Conservation (phyloP, 1,284 basidiomycete genomes). For the Papiliotrema laurentii region DNA sequence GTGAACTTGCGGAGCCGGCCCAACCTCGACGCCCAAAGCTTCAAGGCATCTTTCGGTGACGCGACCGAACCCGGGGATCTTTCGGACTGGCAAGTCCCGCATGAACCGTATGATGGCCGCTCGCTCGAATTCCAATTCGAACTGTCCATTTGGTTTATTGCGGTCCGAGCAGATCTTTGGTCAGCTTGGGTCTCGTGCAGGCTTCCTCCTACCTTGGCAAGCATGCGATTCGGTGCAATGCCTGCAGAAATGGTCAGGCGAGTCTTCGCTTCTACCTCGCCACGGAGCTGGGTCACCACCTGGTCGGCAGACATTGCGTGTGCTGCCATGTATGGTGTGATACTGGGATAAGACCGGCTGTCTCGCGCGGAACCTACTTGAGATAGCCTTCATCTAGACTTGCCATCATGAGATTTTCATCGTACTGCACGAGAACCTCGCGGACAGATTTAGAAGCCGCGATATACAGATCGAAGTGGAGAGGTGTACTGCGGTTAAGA, state of each 20-base stretch:
- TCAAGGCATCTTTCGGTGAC: conserved; percentile 82
- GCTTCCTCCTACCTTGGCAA: conserved; percentile 70
- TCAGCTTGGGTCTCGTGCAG: not conserved
- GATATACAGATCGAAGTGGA: conserved; percentile 61
- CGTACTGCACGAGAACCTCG: conserved; percentile 58
- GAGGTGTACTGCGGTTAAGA: conserved; percentile 4
- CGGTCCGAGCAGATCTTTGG: conserved; percentile 85
- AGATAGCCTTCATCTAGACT: conserved; percentile 86
- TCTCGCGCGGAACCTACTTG: conserved; percentile 58
- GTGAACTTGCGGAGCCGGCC: conserved; percentile 19
- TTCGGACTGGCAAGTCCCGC: conserved; percentile 42
- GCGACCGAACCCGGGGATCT: conserved; percentile 77
- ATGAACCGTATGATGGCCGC: conserved; percentile 64
- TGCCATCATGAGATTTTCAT: conserved; percentile 71
- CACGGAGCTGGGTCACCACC: conserved; percentile 73
- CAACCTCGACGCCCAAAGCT: conserved; percentile 75
- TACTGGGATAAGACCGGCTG: conserved; percentile 15
- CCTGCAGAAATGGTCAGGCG: conserved; percentile 88
- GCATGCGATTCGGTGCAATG: conserved; percentile 70
- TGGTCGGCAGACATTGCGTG: conserved; percentile 63
- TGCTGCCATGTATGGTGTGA: conserved; percentile 61
- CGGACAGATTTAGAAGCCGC: conserved; percentile 60
- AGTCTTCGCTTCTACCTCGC: conserved; percentile 66
- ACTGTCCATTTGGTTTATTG: conserved; percentile 95
- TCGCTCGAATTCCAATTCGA: conserved; percentile 63